Conservation (phyloP, 768 basidiomycete genomes). For the Collybia sordida region DNA sequence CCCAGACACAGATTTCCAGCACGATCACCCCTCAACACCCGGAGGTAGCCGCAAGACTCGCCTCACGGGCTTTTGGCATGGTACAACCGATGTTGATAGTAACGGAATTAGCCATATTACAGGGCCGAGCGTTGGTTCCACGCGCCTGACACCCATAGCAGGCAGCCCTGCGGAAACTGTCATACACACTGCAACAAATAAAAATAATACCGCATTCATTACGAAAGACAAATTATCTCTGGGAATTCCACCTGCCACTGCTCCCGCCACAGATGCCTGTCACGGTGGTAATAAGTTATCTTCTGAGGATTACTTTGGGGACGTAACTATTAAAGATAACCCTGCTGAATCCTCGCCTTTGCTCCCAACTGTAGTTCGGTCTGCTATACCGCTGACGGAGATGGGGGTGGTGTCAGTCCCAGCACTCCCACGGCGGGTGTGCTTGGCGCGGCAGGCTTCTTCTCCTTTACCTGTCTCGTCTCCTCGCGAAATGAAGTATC, state of each 20-base stretch:
- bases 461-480: constrained; percentile 55
- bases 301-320: constrained; percentile 16
- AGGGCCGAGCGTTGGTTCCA: not conserved
- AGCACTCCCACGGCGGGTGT: constrained; percentile 49
- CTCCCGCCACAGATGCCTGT: not conserved
- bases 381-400: constrained; percentile 7
- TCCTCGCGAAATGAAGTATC: constrained; percentile 30
- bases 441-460: constrained; percentile 61
- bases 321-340: not conserved
- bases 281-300: not conserved
- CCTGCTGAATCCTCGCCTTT: no score
- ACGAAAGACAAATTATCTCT: no score
- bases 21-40: constrained; percentile 40
- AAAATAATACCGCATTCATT: not conserved
- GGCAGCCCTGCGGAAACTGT: not conserved
- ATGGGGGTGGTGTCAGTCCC: constrained; percentile 37
- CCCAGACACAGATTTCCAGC: constrained; percentile 12
- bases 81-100: constrained; percentile 65
- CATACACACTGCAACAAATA: not conserved
- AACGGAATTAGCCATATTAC: constrained; percentile 1
- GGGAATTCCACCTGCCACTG: constrained; percentile 7
- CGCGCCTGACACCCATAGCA: not conserved
- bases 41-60: constrained; percentile 54
- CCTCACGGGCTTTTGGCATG: constrained; percentile 75
- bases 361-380: not conserved